Percentiles rank a stretch among this genome's conserved stretches.
phyloP scores from a whole-genome alignment of 2,329 filamentous ascomycete species.

The Penicillium brasilianum region DNA sequence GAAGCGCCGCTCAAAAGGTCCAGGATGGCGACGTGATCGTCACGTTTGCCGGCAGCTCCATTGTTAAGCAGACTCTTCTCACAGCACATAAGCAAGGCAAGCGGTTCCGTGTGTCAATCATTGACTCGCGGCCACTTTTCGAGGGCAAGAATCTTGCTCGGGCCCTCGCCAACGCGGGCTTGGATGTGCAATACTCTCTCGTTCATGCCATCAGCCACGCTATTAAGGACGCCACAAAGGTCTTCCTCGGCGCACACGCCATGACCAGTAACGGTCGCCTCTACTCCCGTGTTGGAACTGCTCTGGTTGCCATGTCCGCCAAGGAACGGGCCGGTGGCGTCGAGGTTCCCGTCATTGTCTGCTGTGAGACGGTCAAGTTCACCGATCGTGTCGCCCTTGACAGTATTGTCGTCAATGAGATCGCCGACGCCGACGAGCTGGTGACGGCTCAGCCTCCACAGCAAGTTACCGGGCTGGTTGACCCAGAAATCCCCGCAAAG shows the following conservation, averaged over 20 bases:
- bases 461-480: constrained; percentile 41
- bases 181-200: constrained; percentile 80
- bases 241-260: constrained; percentile 86
- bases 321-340: constrained; percentile 61
- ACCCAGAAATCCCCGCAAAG: constrained; percentile 30
- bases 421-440: constrained; percentile 75
- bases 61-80: constrained; percentile 82
- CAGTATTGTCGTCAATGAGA: constrained; percentile 92
- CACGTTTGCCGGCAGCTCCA: constrained; percentile 82
- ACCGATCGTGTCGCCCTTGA: constrained; percentile 87
- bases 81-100: constrained; percentile 72
- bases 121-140: constrained; percentile 75
- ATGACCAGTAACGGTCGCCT: constrained; percentile 95
- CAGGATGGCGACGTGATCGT: constrained; percentile 79
- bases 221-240: constrained; percentile 71
- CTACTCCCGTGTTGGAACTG: constrained; percentile 86
- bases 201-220: constrained; percentile 78
- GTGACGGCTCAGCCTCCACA: constrained; percentile 38
- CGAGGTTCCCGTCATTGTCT: constrained; percentile 80
- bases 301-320: constrained; percentile 82
- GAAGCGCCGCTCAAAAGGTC: constrained; percentile 76
- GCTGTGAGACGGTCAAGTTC: constrained; percentile 96
- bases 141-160: constrained; percentile 75
- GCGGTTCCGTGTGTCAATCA: constrained; percentile 80
- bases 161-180: constrained; percentile 69